A percentile compares a stretch with the other conserved stretches of the same genome.
These are phyloP conservation scores for Trichoderma sp. DNA, from an alignment of 2,329 filamentous ascomycete species.

Conservation along the genomic window DNA sequence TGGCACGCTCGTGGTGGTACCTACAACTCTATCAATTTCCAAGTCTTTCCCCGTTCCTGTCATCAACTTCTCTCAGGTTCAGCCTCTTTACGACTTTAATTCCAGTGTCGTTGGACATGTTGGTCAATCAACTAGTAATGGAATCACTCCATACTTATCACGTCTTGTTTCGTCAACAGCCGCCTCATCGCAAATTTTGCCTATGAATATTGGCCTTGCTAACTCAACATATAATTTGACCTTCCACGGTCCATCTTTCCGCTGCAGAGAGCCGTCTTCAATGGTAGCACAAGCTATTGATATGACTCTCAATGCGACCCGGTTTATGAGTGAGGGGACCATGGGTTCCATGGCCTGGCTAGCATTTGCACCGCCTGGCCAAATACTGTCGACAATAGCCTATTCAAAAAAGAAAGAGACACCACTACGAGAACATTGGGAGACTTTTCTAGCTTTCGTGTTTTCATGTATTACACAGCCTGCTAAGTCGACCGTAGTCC, in stretches of 20 bases:
- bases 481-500: rapidly evolving
- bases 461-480: background rate
- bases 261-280: background rate
- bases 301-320: background rate
- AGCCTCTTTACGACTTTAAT: background rate
- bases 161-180: background rate
- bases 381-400: background rate
- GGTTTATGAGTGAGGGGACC: background rate
- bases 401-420: rapidly evolving
- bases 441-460: background rate
- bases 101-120: background rate
- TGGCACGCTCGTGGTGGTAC: background rate
- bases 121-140: background rate
- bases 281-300: background rate
- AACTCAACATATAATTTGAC: background rate
- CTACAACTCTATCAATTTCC: background rate
- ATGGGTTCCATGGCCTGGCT: background rate
- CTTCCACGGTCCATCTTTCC: background rate
- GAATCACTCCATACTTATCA: background rate
- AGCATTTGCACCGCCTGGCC: background rate
- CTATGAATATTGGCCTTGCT: background rate
- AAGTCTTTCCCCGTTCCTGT: background rate
- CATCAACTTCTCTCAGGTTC: background rate
- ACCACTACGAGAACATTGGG: background rate
- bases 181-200: background rate